Evolutionary conservation across 148 eudicot genomes (phyloP), one percentile per base, ranked within the genome.

Genomic region (Camellia granthamiana): DNA sequence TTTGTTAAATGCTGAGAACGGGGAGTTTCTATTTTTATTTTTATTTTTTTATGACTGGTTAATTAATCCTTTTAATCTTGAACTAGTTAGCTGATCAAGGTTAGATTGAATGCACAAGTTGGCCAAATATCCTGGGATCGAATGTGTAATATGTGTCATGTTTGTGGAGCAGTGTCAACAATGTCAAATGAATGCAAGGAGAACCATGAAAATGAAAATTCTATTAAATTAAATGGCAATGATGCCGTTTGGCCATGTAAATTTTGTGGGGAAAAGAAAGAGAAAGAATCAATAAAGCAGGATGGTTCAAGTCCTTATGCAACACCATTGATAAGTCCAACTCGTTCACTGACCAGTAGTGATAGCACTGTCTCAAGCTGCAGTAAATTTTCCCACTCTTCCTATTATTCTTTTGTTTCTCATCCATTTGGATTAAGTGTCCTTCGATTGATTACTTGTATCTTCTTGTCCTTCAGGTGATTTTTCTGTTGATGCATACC

Each of bases 391-490:
- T 72, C 55, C 18, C 38, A 49, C 64, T 77, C 64, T 44, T 66
- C 46, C 42, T 43, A 4, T 15, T 54, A 51, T 59, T 30, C 1
- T 74, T 19, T 80, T 79, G 47, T 69, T 55, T 8, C 75, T 61
- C 38, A 61, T 81, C 42, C 41, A 72, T 63, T 60, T 78, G 71
- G 15, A 16, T 66, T 65, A 30, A 30, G 38, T 30, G 38, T 30
- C 38, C 38, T 30, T 30, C 38, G 38, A 30, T 30, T 30, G 38
- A 30, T 30, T 30, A 30, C 38, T 30, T 30, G 1, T 30, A 1
- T 30, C 38, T 30, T 30, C 38, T 42, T 81, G 41, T 47, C 63
- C 84, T 86, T 75, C 92, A 94, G 98, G 97, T 85, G 93, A 94
- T 69, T 78, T 66, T 63, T 91, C 91, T 15, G 91, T 88, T 59